Base-by-base conservation (phyloP, 2,329 filamentous ascomycete species). In the Fusarium sp. region DNA sequence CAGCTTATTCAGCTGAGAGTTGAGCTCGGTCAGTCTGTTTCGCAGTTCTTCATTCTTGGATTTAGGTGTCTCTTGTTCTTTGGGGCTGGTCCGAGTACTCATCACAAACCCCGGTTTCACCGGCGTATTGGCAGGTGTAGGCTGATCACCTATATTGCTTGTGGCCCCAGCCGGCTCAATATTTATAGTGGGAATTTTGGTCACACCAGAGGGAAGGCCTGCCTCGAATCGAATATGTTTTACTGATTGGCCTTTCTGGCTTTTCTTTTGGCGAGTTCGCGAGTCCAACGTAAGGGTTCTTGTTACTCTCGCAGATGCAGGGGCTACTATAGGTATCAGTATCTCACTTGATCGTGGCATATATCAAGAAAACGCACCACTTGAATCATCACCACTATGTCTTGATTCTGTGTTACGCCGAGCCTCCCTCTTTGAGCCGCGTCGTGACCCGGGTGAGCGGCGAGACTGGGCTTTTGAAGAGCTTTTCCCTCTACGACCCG, bases 41-140 rank as follows among this genome's bases (percentile, higher is more conserved):
- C 43, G 44, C 9, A 46, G 3, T 8, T 22, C 40, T n/a, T 46
- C 59, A 46, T 14, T 29, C 18, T 18, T 32, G 27, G 51, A 32
- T 15, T 24, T 12, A 22, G 27, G n/a, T 25, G 16, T 29, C 27
- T 40, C 32, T 11, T 16, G 32, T n/a, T 47, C 45, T 38, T 16
- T 29, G 29, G 44, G 6, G 16, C 20, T 29, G 3, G 32, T 60
- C 34, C 66, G 66, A 52, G 68, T 71, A 27, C 47, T 72, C 10
- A 71, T 46, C 18, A 55, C 42, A 32, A 71, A 71, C 15, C 64
- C 47, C 8, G 68, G 55, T 30, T 55, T 45, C 6, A 66, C 15
- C 16, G 64, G 52, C 20, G 50, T 53, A 20, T 46, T 32, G 10
- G 20, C 42, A 12, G 27, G 15, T 15, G 44, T 32, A 30, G 11